Conservation (phyloP, 148 eudicot genomes). For the Cornus controversa region DNA sequence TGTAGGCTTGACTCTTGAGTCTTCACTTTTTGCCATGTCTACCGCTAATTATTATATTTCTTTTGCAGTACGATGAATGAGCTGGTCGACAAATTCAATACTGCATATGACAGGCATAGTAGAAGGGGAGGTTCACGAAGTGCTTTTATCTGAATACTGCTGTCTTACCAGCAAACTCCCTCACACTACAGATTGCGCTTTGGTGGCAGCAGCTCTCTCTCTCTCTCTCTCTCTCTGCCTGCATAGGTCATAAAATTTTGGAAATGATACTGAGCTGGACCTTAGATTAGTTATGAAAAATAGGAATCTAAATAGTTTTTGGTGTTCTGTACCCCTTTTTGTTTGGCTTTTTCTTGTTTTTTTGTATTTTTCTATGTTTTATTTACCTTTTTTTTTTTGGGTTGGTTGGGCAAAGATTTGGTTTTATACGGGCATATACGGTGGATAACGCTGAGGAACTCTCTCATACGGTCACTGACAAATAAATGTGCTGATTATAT, state of each 20-base stretch:
- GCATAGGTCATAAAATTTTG: conserved; percentile 8
- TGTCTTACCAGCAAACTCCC: neutral
- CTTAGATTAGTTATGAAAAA: neutral
- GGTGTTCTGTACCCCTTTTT: neutral
- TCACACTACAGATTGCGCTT: conserved; percentile 2
- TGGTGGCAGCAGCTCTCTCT: conserved; percentile 11
- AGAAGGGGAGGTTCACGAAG: conserved; percentile 74
- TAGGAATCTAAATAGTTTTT: neutral
- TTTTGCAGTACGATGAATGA: conserved; percentile 82
- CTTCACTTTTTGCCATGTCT: neutral
- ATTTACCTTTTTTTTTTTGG: no score
- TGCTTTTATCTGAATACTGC: conserved; percentile 49
- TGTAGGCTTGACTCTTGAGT: neutral
- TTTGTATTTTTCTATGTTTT: no score
- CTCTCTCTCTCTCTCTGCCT: conserved; percentile 1
- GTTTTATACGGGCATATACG: no score
- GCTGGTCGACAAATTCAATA: conserved; percentile 83
- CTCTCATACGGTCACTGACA: no score
- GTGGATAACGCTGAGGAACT: no score
- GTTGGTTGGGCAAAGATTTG: no score
- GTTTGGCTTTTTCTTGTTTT: no score
- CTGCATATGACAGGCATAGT: conserved; percentile 73
- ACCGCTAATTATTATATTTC: neutral
- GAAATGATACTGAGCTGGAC: conserved; percentile 7
- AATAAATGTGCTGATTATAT: no score